These are phyloP conservation scores for Dipteronia sinensis DNA, from an alignment of 345 rosid species.

Conservation along the genomic window DNA sequence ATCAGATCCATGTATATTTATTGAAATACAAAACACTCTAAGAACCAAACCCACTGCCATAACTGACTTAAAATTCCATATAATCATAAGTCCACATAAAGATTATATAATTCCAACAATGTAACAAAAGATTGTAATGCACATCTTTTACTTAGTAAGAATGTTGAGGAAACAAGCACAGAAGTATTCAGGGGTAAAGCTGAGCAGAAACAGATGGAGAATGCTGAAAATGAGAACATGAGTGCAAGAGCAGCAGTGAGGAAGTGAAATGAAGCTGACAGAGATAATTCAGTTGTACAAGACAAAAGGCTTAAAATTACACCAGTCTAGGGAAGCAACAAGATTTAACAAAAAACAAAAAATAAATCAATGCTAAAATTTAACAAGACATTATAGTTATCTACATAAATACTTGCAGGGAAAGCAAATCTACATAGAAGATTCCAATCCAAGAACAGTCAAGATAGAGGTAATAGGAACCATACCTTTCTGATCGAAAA, in stretches of 20 bases:
- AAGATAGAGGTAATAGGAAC: constrained; percentile 22
- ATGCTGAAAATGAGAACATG: background rate
- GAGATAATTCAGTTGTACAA: background rate
- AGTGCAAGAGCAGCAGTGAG: background rate
- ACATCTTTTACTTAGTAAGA: background rate
- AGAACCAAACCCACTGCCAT: no score
- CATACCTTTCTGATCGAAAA: constrained; percentile 89
- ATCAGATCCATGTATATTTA: no score
- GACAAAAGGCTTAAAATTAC: constrained; percentile 1
- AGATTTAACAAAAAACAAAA: background rate
- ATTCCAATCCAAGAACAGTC: background rate
- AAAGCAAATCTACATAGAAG: constrained; percentile 6
- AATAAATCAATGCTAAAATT: background rate
- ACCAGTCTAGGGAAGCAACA: background rate
- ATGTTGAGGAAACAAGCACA: background rate
- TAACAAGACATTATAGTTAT: background rate
- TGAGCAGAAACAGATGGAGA: background rate
- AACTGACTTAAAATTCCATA: no score
- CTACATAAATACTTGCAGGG: background rate
- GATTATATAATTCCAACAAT: background rate
- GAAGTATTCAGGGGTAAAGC: background rate
- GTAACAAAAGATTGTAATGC: background rate
- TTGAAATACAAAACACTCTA: no score
- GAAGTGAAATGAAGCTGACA: background rate
- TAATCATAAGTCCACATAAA: background rate